Conservation (phyloP, 176 grass and related monocot species). For the maize (Zea mays) region DNA sequence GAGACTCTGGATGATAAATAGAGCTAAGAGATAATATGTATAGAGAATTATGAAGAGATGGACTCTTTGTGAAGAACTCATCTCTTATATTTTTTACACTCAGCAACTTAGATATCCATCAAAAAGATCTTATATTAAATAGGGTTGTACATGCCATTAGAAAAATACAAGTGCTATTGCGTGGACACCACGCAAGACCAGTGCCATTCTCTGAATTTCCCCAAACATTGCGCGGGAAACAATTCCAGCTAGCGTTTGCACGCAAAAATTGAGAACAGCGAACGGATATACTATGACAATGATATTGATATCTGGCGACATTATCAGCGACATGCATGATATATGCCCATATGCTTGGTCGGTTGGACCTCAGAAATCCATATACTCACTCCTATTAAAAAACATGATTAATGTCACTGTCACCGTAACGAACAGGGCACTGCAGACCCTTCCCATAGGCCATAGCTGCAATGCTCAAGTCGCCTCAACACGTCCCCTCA, state of each 20-base stretch:
- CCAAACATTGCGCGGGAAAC: background rate
- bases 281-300: background rate
- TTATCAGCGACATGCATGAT: slow-evolving; percentile 6
- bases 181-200: too few relatives aligned
- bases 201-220: too few relatives aligned
- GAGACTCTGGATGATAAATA: too few relatives aligned
- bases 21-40: too few relatives aligned
- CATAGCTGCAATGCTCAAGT: background rate
- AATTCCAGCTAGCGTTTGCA: background rate
- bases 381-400: background rate
- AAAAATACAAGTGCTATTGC: too few relatives aligned
- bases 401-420: background rate
- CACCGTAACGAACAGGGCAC: slow-evolving; percentile 21
- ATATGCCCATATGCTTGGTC: background rate
- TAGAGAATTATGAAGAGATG: too few relatives aligned
- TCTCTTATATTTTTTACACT: too few relatives aligned
- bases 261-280: background rate
- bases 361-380: slow-evolving; percentile 28
- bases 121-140: too few relatives aligned
- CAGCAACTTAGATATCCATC: too few relatives aligned
- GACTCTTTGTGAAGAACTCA: too few relatives aligned
- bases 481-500: background rate
- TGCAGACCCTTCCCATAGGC: background rate
- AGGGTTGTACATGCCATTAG: too few relatives aligned
- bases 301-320: background rate